Evolutionary conservation across 1,284 basidiomycete genomes (phyloP), one percentile per base, ranked within the genome.

Genomic region (Irpex sp.): DNA sequence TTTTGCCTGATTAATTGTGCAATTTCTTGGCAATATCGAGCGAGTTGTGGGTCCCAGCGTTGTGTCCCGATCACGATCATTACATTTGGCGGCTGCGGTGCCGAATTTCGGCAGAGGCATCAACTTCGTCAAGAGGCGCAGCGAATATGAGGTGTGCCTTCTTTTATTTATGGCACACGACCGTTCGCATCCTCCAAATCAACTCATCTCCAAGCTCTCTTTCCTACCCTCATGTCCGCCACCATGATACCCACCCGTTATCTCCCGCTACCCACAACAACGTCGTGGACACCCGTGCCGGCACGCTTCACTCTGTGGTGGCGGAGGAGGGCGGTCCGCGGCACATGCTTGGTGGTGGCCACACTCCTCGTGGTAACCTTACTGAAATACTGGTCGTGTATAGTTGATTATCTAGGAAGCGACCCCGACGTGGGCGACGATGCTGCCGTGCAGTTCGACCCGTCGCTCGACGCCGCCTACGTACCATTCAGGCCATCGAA

Each of bases 281-380:
- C n/a, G 17, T 58, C 5, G 37, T 55, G 36, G 26, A 34, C 26
- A 11, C 58, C 31, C 31, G 31, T 38, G 7, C 60, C 49, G 36
- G 56, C 59, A 15, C 2, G 44, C 37, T 47, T 13, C 40, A 38
- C 47, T 11, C 56, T 56, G 36, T 62, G 59, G 21, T 66, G 66
- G 15, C 67, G 70, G 37, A 67, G 68, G 19, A 69, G 69, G 19
- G 63, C 69, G 13, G 58, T 70, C 26, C 64, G 69, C 44, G 65
- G 64, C 48, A 67, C 68, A 48, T 59, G 67, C 19, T 62, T 65
- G 21, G 58, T 67, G 19, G 59, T 67, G 37, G 66, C 64, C 17
- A 60, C 68, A 47, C 21, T 72, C 57, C 58, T 66, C 47, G 64
- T 71, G 54, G 62, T 70, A 52, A 47, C 69, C 59, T 66, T 72